Base-by-base conservation (phyloP, 2,329 filamentous ascomycete genomes). In the Penicillium hordei region DNA sequence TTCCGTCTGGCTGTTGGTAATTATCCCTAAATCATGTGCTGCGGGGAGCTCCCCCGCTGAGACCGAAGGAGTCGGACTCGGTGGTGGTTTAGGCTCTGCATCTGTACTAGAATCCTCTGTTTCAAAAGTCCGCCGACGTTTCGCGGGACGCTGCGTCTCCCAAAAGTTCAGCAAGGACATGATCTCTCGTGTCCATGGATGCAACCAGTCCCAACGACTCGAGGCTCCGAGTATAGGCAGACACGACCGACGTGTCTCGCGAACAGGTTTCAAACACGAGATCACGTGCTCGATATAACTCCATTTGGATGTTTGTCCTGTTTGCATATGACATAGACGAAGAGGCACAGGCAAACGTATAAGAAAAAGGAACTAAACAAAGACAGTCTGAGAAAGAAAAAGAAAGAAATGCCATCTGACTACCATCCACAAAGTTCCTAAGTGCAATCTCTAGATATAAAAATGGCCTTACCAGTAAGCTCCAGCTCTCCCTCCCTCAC, bases 1-100 rank as follows among this genome's bases (percentile, higher is more conserved):
- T 54, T 89, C 87, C 13, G 89, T 91, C 63, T 82, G 80, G 40
- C 75, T 76, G 42, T 67, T 72, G 52, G 70, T 58, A 43, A 70
- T 54, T 3, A 60, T 58, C 36, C 64, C 68, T n/a, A 71, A 60
- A n/a, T 76, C 71, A 2, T 69, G 69, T 5, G 64, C 48, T 25
- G 61, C 49, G 10, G 61, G 72, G 5, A 70, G 67, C 34, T 70
- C 70, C 52, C 36, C 74, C 61, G 8, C 64, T 70, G 59, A 80
- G 70, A 34, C 70, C 76, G 59, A 80, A 70, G 40, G 73, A 54
- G 57, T 67, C 13, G 61, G 65, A 40, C 59, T 64, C 10, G 51
- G 38, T 19, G 55, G 63, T 31, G n/a, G 54, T 48, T 44, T 62
- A 19, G 34, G 36, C 36, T 53, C 55, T 56, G 45, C 51, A 21